Conservation (phyloP, 2,329 filamentous ascomycete genomes). For the Sordariomycetes sp. region DNA sequence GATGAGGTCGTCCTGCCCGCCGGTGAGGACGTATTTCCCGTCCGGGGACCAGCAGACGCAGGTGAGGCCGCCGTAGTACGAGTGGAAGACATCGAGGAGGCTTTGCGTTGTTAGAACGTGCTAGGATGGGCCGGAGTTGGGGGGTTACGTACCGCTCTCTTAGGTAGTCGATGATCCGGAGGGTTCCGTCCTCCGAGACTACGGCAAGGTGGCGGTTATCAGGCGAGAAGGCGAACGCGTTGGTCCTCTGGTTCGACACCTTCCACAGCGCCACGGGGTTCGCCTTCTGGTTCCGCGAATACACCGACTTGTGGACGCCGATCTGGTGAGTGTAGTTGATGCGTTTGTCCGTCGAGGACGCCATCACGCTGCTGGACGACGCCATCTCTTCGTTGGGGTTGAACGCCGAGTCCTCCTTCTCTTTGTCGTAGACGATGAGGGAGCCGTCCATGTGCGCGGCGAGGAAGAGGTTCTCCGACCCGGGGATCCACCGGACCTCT, state of each 20-base stretch:
- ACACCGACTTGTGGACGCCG: constrained; percentile 77
- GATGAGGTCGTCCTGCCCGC: constrained; percentile 89
- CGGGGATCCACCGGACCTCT: constrained; percentile 85
- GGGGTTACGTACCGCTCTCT: constrained; percentile 58
- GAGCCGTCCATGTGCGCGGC: constrained; percentile 87
- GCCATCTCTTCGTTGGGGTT: constrained; percentile 50
- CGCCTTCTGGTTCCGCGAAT: constrained; percentile 83
- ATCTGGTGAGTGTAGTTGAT: constrained; percentile 4
- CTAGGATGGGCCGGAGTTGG: neutral
- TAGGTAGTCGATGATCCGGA: constrained; percentile 84
- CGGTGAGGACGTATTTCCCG: constrained; percentile 87
- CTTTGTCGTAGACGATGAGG: constrained; percentile 91
- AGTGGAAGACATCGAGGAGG: constrained; percentile 73
- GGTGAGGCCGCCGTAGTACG: constrained; percentile 86
- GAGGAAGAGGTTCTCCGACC: constrained; percentile 85
- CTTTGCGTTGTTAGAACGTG: constrained; percentile 24
- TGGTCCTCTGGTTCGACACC: constrained; percentile 78
- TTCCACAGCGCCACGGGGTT: constrained; percentile 94
- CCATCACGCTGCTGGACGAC: constrained; percentile 15
- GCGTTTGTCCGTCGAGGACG: constrained; percentile 11
- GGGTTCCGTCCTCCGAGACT: constrained; percentile 79
- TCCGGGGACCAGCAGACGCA: constrained; percentile 98
- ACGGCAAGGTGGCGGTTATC: constrained; percentile 78
- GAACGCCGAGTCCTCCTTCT: constrained; percentile 80
- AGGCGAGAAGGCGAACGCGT: constrained; percentile 84